Percentiles rank a stretch among this genome's conserved stretches.
phyloP scores from a whole-genome alignment of 2,329 filamentous ascomycete species.

The Xylaria sp. region DNA sequence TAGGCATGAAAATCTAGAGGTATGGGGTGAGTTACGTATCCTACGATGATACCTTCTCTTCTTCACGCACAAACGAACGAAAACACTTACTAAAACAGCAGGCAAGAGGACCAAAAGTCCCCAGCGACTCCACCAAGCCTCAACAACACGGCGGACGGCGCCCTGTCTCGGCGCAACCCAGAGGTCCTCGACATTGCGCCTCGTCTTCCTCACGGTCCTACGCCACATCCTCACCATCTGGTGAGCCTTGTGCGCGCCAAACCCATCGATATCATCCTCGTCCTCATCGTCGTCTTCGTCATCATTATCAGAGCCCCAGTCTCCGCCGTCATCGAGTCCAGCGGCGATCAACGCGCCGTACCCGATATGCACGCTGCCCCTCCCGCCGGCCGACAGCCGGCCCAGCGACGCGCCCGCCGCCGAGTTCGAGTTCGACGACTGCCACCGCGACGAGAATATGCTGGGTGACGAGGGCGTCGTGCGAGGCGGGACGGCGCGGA shows the following conservation, averaged over 20 bases:
- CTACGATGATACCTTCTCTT: neutral
- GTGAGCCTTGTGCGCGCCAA: constrained; percentile 49
- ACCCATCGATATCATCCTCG: constrained; percentile 37
- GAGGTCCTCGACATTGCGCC: constrained; percentile 59
- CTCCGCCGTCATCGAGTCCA: constrained; percentile 50
- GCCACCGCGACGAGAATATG: constrained; percentile 36
- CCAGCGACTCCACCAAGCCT: constrained; percentile 73
- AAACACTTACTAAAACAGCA: constrained; percentile 63
- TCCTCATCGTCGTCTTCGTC: constrained; percentile 35
- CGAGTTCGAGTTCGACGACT: constrained; percentile 31
- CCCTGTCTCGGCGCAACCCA: constrained; percentile 70
- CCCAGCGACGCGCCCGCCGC: constrained; percentile 46
- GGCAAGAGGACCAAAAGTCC: constrained; percentile 69
- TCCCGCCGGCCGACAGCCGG: constrained; percentile 53
- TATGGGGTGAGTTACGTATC: no score
- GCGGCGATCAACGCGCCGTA: constrained; percentile 65
- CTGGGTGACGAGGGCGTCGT: constrained; percentile 33
- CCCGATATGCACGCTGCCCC: constrained; percentile 66
- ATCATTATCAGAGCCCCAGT: constrained; percentile 45
- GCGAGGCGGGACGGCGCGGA: constrained; percentile 63
- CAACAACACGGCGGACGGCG: constrained; percentile 67
- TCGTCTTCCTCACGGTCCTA: constrained; percentile 49
- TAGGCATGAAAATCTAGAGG: neutral
- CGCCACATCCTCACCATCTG: constrained; percentile 46
- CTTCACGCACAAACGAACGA: constrained; percentile 24